phyloP scores from a whole-genome alignment of 148 eudicot species.

The Dysphania ambrosioides region DNA sequence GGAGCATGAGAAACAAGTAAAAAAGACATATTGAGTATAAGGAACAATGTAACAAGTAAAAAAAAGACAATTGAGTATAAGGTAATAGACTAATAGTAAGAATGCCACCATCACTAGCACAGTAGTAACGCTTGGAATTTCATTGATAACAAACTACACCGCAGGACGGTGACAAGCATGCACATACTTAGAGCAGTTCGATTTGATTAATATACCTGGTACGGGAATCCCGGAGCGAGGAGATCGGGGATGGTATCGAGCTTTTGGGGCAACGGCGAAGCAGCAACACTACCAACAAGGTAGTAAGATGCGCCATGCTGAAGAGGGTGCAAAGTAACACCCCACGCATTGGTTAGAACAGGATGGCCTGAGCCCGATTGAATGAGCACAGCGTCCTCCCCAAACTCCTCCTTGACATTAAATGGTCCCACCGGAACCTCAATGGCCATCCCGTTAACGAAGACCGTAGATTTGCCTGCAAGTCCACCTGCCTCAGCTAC shows the following conservation, averaged over 20 bases:
- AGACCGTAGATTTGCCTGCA: constrained; percentile 54
- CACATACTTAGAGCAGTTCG: not conserved
- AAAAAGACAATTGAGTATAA: too few species aligned
- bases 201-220: constrained; percentile 23
- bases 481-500: constrained; percentile 32
- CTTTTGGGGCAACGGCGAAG: constrained; percentile 29
- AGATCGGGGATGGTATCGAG: constrained; percentile 20
- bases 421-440: constrained; percentile 62
- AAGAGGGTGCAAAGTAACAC: constrained; percentile 68
- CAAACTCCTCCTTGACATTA: constrained; percentile 72
- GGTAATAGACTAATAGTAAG: too few species aligned
- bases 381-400: constrained; percentile 65
- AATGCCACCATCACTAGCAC: too few species aligned
- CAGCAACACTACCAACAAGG: constrained; percentile 43
- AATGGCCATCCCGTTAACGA: constrained; percentile 68
- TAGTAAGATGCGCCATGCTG: constrained; percentile 78
- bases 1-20: too few species aligned
- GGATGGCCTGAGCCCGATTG: constrained; percentile 58
- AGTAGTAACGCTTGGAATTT: too few species aligned
- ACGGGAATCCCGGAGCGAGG: constrained; percentile 22
- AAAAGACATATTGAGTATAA: too few species aligned
- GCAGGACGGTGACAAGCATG: too few species aligned
- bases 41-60: too few species aligned
- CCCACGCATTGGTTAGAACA: constrained; percentile 75
- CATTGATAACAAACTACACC: too few species aligned